A percentile compares a stretch with the other conserved stretches of the same genome.
These are phyloP conservation scores for Dothistroma septosporum DNA, from an alignment of 2,329 filamentous ascomycete genomes.

Conservation along the genomic window DNA sequence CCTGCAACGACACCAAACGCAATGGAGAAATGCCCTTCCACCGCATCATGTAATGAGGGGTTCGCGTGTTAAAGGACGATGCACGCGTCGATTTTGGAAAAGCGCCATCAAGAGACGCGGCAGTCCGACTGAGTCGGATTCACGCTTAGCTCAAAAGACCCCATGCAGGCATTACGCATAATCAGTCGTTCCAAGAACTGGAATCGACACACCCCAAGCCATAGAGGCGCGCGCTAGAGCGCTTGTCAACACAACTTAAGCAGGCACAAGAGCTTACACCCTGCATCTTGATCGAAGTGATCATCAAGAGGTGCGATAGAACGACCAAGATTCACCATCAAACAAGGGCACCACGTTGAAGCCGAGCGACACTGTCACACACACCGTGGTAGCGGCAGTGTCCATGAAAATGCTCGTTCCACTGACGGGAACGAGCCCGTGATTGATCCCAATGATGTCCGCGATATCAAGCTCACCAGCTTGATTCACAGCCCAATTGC, in stretches of 20 bases:
- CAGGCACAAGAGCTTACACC: not conserved
- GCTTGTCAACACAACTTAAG: not conserved
- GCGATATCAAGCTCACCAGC: conserved; percentile 66
- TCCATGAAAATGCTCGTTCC: conserved; percentile 58
- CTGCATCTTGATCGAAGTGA: too few species aligned
- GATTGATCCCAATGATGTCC: conserved; percentile 66
- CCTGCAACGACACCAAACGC: not conserved
- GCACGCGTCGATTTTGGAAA: not conserved
- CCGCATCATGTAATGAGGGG: too few species aligned
- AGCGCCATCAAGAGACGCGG: not conserved
- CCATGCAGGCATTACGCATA: not conserved
- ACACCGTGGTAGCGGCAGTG: conserved; percentile 56
- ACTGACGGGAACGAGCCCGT: conserved; percentile 66
- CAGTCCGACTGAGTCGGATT: not conserved
- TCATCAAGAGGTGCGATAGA: not conserved
- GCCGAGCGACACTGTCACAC: conserved; percentile 50
- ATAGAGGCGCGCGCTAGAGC: not conserved
- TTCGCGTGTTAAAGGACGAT: too few species aligned
- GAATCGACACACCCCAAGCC: not conserved
- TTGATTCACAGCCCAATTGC: conserved; percentile 67
- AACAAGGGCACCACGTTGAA: conserved; percentile 24
- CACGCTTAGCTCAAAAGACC: conserved; percentile 3
- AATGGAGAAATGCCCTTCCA: too few species aligned
- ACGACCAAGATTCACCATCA: not conserved
- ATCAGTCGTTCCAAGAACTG: not conserved